Evolutionary conservation across 495 filamentous ascomycete species (phyloP), one percentile per base, ranked within the genome.

Genomic region (Hypoxylon fuscum): DNA sequence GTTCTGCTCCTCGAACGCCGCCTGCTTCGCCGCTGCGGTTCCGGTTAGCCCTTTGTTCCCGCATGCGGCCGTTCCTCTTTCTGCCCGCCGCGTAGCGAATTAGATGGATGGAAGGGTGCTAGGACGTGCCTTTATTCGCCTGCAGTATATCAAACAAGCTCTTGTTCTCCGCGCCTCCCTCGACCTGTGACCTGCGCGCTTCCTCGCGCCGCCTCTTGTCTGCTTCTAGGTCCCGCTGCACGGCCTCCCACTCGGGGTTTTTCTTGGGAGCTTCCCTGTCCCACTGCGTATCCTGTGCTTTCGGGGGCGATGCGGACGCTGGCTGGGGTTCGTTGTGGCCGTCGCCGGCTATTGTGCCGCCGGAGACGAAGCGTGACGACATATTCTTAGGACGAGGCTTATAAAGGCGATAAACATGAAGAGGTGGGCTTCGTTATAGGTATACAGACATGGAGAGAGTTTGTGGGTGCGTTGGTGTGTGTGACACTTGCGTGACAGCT

Each of bases 351-450:
- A 87, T 85, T 2, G 88, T 90, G 34, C 95, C 95, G 31, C 84
- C 91, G 7, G 94, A 93, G 37, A 97, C 87, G 77, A 98, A 98
- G 37, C 94, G 90, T 10, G 92, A 96, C 43, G 90, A 85, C 90
- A 93, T 91, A 15, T 41, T 4, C 22, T 2, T 25, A n/a, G n/a
- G n/a, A n/a, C n/a, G n/a, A n/a, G n/a, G n/a, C n/a, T n/a, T n/a
- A n/a, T n/a, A n/a, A n/a, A n/a, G n/a, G n/a, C n/a, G n/a, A n/a
- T n/a, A n/a, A n/a, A n/a, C n/a, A n/a, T n/a, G n/a, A n/a, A n/a
- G n/a, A n/a, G n/a, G n/a, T n/a, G n/a, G n/a, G n/a, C n/a, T n/a
- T n/a, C n/a, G n/a, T n/a, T n/a, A n/a, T n/a, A n/a, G n/a, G n/a
- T n/a, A n/a, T n/a, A n/a, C n/a, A n/a, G n/a, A n/a, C n/a, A n/a